A percentile compares a stretch with the other conserved stretches of the same genome.
phyloP scores from a whole-genome alignment of 345 rosid species.

The Salix viminalis region DNA sequence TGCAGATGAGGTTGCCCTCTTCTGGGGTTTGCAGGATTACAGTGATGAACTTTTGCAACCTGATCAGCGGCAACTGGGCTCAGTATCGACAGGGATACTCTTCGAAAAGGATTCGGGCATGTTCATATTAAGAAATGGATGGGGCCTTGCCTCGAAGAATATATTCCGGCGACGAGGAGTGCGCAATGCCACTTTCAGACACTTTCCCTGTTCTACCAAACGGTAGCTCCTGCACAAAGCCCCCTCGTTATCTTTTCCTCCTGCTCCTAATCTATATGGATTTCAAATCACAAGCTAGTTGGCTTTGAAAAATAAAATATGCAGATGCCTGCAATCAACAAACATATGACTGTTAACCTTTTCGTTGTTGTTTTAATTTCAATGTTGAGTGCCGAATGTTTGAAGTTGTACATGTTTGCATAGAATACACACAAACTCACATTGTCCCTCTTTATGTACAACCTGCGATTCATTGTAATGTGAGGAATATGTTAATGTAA shows the following conservation, averaged over 20 bases:
- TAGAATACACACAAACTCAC: neutral
- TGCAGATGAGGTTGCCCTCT: no score
- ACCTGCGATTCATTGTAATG: no score
- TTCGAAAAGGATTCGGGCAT: conserved; percentile 31
- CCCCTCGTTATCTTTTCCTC: conserved; percentile 9
- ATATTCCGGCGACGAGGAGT: conserved; percentile 52
- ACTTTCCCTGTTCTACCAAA: conserved; percentile 48
- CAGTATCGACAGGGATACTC: conserved; percentile 46
- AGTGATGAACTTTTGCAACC: conserved; percentile 40
- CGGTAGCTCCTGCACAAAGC: conserved; percentile 18
- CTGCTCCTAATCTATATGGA: conserved; percentile 13
- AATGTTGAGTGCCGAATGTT: neutral
- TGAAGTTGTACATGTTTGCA: neutral
- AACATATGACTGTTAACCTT: neutral
- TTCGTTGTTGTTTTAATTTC: neutral
- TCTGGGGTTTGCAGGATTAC: neutral
- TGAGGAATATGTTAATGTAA: no score
- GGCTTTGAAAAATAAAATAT: neutral
- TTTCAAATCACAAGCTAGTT: neutral
- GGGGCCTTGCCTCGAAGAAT: conserved; percentile 62
- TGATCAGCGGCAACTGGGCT: conserved; percentile 17
- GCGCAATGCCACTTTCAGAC: conserved; percentile 54
- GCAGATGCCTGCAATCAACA: no score
- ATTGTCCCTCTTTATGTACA: no score
- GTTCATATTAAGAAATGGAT: conserved; percentile 50